Evolutionary conservation across 805 yeast species (phyloP), one percentile per base, ranked within the genome.

Genomic region (Pichia rugopelliculosa): DNA sequence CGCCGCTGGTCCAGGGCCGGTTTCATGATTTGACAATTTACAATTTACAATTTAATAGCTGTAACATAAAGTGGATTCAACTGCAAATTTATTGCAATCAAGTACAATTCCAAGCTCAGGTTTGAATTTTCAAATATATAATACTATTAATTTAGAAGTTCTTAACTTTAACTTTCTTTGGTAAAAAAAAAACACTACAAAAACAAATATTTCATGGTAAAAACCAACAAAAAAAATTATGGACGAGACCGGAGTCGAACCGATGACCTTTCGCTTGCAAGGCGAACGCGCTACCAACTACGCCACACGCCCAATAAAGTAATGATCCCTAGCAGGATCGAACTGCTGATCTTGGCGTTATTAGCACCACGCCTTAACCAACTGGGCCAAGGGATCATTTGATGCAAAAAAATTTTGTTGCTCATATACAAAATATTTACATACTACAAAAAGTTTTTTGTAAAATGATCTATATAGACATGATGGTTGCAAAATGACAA

Each of bases 281-380:
- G 78, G 84, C 78, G 80, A 76, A 76, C 84, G 84, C 84, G 84
- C 84, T 79, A 79, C 84, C 84, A 77, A 79, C 84, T 79, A 76
- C 84, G 84, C 84, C 84, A 79, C 83, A 79, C 82, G 84, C 85
- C 84, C 85, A 45, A 26, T 12, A 11, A 7, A 4, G 20, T 56
- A 66, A 59, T 80, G 87, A 79, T 80, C 84, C 84, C 84, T 80
- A 79, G 84, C 87, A 77, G 87, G 87, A 79, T 80, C 87, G 87
- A 80, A 80, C 87, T 77, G 87, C 84, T 79, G 87, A 80, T 80
- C 87, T 63, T 62, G 67, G 70, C 70, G 70, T 66, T 66, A 66
- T 66, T 66, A 66, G 71, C 71, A 66, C 71, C 67, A 64, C 62
- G 70, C 70, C 70, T 66, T 66, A 66, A 66, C 70, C 70, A 65